Evolutionary conservation across 352 stramenopile genomes (phyloP).

Genomic region (Hyaloperonospora arabidopsidis): DNA sequence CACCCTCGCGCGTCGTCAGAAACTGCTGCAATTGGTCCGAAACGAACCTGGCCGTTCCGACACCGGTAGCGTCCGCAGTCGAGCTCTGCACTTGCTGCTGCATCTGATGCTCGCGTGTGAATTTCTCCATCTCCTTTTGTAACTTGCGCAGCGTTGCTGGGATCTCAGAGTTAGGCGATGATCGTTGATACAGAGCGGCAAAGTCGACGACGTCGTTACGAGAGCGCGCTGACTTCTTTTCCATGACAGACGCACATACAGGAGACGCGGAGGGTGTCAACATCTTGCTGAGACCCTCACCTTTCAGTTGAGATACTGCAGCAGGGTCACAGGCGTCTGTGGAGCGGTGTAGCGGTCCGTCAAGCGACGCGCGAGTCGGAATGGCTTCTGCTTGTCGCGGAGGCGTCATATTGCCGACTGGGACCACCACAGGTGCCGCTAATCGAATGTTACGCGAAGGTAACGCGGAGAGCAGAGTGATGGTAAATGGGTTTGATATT

Average conservation of each 20-base stretch:
- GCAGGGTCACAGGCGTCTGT: not conserved
- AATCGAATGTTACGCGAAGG: constrained; percentile 5
- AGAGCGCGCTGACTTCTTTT: constrained; percentile 5
- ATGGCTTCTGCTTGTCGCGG: constrained; percentile 12
- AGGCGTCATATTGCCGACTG: constrained; percentile 32
- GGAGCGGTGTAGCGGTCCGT: constrained; percentile 7
- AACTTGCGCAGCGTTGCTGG: constrained; percentile 46
- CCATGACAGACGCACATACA: constrained; percentile 16
- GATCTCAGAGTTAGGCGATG: constrained; percentile 42
- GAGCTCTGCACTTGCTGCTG: constrained; percentile 16
- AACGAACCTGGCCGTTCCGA: constrained; percentile 32
- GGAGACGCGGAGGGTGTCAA: constrained; percentile 14
- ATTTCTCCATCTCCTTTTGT: constrained; percentile 45
- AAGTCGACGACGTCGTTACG: constrained; percentile 28
- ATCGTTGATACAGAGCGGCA: constrained; percentile 56
- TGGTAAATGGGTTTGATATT: not conserved
- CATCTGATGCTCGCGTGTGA: constrained; percentile 32
- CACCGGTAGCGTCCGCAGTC: constrained; percentile 6
- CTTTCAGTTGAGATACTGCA: constrained; percentile 2
- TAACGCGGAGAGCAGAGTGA: constrained; percentile 10
- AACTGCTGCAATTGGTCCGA: constrained; percentile 61
- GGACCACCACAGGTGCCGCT: not conserved
- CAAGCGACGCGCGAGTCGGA: not conserved
- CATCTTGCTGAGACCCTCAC: not conserved
- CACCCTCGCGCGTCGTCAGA: constrained; percentile 44